Base-by-base conservation (phyloP, 805 yeast genomes). In the Suhomyces pyralidae region DNA sequence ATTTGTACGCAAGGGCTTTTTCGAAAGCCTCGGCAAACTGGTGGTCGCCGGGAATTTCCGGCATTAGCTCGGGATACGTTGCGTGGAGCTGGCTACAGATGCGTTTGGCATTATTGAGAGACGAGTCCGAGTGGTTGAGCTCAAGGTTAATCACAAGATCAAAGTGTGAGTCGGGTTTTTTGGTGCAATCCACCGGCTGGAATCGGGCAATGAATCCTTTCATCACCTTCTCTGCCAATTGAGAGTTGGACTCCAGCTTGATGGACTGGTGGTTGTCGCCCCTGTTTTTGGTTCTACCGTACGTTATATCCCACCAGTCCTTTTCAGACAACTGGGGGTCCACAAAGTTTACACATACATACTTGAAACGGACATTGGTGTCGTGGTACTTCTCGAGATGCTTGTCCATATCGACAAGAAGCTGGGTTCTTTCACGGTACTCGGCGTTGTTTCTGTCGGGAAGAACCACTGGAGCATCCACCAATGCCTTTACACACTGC, bases 221-320 rank as follows among this genome's bases (percentile, higher is more conserved):
- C 89, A 93, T 83, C 30, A 94, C 85, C 19, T 76, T 79, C 32
- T 74, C 68, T 0, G 88, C 84, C 49, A 77, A 73, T 15, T 68
- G 67, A 4, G 73, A 73, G 8, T 85, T 83, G 51, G 79, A 76
- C 0, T 62, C 65, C 4, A 74, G 77, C 57, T 86, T 83, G 38
- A 94, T 88, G 1, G 92, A 83, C 65, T 88, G 97, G 65, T 94
- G 99, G 57, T 88, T 86, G 62, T 91, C 91, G 2, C 97, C 97
- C 59, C 99, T 78, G 2, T 64, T 62, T 5, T 75, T 47, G 0
- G 93, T 86, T 51, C 97, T 76, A 0, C 72, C 65, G 7, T 71
- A 67, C 0, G 97, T 88, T 0, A 83, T 54, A 2, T 73, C 58
- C 79, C 82, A 80, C 1, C 84, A 59, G 5, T 67, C 59, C 1